Evolutionary conservation across 164 flowering plant genomes (phyloP).

Genomic region (Nymphaea colorata): DNA sequence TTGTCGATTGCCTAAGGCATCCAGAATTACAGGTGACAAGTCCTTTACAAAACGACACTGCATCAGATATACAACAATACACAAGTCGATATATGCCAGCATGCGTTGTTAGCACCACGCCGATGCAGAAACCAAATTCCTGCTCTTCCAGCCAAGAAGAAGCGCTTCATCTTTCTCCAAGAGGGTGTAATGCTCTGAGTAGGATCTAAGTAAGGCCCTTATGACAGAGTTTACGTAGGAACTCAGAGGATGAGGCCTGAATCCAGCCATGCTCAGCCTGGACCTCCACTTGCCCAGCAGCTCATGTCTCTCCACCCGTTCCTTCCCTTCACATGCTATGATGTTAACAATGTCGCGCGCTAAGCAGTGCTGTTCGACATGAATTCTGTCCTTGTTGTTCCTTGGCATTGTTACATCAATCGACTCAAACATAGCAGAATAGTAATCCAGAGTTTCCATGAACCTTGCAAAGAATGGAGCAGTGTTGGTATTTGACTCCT

Average conservation of each 20-base stretch:
- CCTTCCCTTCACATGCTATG: slow-evolving; percentile 68
- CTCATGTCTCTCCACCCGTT: slow-evolving; percentile 74
- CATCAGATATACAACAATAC: background rate
- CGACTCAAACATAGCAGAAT: slow-evolving; percentile 76
- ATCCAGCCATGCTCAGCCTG: slow-evolving; percentile 73
- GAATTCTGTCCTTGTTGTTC: slow-evolving; percentile 47
- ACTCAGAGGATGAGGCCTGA: slow-evolving; percentile 49
- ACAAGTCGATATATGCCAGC: background rate
- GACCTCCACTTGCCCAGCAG: slow-evolving; percentile 72
- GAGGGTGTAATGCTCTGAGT: slow-evolving; percentile 53
- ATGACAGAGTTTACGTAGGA: slow-evolving; percentile 53
- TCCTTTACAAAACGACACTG: background rate
- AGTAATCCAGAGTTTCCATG: slow-evolving; percentile 45
- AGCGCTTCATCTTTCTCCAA: slow-evolving; percentile 62
- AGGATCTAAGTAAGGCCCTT: slow-evolving; percentile 27
- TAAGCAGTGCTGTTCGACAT: slow-evolving; percentile 63
- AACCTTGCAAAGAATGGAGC: slow-evolving; percentile 55
- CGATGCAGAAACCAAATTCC: slow-evolving; percentile 57
- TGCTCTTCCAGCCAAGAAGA: slow-evolving; percentile 60
- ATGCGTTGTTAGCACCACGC: slow-evolving; percentile 49
- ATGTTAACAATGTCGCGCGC: slow-evolving; percentile 74
- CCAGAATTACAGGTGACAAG: background rate
- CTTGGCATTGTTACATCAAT: slow-evolving; percentile 47
- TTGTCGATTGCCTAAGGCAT: background rate
- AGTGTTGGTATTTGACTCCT: slow-evolving; percentile 78